Base-by-base conservation (phyloP, 2,329 filamentous ascomycete genomes). In the Aspergillus sp. region DNA sequence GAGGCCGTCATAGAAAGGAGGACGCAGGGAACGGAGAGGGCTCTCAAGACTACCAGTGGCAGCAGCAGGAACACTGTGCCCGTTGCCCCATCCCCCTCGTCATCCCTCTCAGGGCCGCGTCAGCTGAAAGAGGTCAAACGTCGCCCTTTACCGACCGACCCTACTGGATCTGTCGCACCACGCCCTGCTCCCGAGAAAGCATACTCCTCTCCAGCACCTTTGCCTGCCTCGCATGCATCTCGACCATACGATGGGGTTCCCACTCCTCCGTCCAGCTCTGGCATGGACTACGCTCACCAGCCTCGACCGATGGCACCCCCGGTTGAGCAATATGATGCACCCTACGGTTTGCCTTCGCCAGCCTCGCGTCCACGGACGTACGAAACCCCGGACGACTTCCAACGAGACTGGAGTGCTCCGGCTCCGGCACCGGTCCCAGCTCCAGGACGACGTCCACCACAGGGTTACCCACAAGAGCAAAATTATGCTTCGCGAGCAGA, bases 111-210 rank as follows among this genome's bases (percentile, higher is more conserved):
- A 19, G 75, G 74, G 42, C 82, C 79, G 58, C 83, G 82, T 49
- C 79, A 82, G 64, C 79, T 82, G 64, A 82, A 84, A 24, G 82
- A 86, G 46, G 85, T 96, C 46, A 96, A 93, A 79, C 84, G 93
- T 64, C 84, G 93, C 34, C 93, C 93, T 19, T 77, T 97, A 40
- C 93, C 93, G 0, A 87, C 86, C 1, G 90, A 95, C 70, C 91
- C 91, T 13, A 83, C 89, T 33, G 79, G 74, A 24, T 71, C 68
- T 34, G 68, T 59, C 82, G 83, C 52, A 76, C 59, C 68, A 58
- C 66, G 82, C 61, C 80, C 84, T 63, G 70, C 79, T 45, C 77
- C 74, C 46, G 67, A 69, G 22, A 66, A 69, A 45, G 19, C 41
- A 3, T 61, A 56, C 12, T 44, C 54, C 19, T 13, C 67, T 17